Conservation (phyloP, 1,284 basidiomycete genomes). For the Ustilago shanxiensis region DNA sequence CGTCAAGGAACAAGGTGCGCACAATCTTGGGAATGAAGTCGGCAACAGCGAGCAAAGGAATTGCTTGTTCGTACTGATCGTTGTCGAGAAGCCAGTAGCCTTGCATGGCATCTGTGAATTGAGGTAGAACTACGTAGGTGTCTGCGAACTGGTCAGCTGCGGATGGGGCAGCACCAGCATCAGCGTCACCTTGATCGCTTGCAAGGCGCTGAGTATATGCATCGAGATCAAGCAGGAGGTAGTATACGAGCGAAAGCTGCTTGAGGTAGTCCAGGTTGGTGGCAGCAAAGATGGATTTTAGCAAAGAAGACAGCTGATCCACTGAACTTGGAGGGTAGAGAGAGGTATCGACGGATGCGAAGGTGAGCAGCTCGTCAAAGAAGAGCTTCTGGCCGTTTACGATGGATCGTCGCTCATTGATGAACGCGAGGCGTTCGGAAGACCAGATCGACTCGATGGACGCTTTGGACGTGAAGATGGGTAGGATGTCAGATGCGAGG, state of each 20-base stretch:
- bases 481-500: conserved; percentile 38
- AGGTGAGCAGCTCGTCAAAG: conserved; percentile 50
- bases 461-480: conserved; percentile 33
- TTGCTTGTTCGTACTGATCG: conserved; percentile 44
- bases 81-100: conserved; percentile 60
- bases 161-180: background rate
- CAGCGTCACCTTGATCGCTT: background rate
- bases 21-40: conserved; percentile 55
- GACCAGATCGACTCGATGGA: conserved; percentile 38
- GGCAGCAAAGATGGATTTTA: conserved; percentile 42
- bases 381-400: conserved; percentile 38
- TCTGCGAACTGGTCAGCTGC: conserved; percentile 45
- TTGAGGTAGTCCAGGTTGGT: conserved; percentile 51
- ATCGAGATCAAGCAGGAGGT: conserved; percentile 50
- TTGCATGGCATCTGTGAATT: conserved; percentile 51
- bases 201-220: conserved; percentile 12
- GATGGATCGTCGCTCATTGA: conserved; percentile 12
- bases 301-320: conserved; percentile 26
- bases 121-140: conserved; percentile 46
- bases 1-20: conserved; percentile 36
- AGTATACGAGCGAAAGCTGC: conserved; percentile 51
- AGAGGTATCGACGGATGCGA: conserved; percentile 39
- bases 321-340: conserved; percentile 42
- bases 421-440: conserved; percentile 17
- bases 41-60: conserved; percentile 40